These are phyloP conservation scores for Przewalskia tangutica DNA, from an alignment of 257 asterid species.

Conservation along the genomic window DNA sequence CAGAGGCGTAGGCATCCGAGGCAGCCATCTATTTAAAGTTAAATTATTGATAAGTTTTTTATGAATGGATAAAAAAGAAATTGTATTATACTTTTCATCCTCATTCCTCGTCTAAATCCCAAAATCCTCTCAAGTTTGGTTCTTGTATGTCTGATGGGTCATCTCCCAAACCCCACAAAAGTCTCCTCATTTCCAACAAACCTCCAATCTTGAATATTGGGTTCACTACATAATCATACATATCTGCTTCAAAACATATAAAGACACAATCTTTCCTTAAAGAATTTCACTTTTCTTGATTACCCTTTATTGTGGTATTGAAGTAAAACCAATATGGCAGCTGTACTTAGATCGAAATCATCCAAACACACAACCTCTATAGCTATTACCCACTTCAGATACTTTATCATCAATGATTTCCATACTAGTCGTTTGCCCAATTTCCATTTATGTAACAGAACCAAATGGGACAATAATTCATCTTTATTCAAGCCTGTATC, in stretches of 20 bases:
- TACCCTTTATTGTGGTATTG: neutral
- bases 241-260: neutral
- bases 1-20: no score
- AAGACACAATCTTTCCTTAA: neutral
- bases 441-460: slow-evolving; percentile 32
- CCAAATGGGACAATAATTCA: slow-evolving; percentile 34
- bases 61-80: no score
- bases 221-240: neutral
- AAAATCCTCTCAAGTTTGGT: neutral
- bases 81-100: neutral
- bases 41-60: no score
- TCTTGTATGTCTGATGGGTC: neutral
- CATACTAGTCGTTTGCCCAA: slow-evolving; percentile 49
- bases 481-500: slow-evolving; percentile 47
- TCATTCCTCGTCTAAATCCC: neutral
- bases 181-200: neutral
- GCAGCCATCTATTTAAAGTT: no score
- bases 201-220: neutral
- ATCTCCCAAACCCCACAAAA: neutral
- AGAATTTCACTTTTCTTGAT: neutral
- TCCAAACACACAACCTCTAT: slow-evolving; percentile 52
- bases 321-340: slow-evolving; percentile 46
- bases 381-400: slow-evolving; percentile 64
- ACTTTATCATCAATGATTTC: slow-evolving; percentile 46
- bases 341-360: slow-evolving; percentile 79